Conservation (phyloP, 169 alveolate genomes). For the Plasmodium falciparum region DNA sequence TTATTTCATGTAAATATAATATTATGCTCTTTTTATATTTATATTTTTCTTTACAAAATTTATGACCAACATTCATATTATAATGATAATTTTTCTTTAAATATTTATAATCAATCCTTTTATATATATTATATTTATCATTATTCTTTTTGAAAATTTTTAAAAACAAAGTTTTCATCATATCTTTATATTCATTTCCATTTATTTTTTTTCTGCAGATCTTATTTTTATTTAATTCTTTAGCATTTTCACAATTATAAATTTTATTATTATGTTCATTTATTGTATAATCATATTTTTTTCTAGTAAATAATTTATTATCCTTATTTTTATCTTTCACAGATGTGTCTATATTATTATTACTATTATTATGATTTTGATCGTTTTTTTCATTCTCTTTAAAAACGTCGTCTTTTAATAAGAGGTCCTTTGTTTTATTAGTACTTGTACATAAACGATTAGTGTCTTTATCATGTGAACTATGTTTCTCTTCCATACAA, state of each 20-base stretch:
- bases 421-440: too few species aligned
- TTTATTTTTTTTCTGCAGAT: slow-evolving; percentile 7
- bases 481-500: neutral
- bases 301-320: neutral
- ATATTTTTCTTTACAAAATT: slow-evolving; percentile 38
- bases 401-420: too few species aligned
- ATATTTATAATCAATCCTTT: slow-evolving; percentile 50
- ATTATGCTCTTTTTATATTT: slow-evolving; percentile 34
- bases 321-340: neutral
- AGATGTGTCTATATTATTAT: too few species aligned
- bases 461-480: too few species aligned
- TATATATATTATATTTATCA: slow-evolving; percentile 67
- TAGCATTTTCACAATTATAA: neutral
- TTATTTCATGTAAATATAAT: slow-evolving; percentile 67
- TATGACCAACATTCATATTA: slow-evolving; percentile 2
- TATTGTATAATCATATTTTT: neutral
- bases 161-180: slow-evolving; percentile 66
- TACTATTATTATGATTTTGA: too few species aligned
- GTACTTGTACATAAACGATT: too few species aligned
- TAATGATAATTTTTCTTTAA: slow-evolving; percentile 57
- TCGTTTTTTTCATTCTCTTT: too few species aligned
- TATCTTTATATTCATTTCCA: slow-evolving; percentile 43
- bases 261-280: neutral
- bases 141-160: slow-evolving; percentile 53
- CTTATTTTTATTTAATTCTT: neutral